These are phyloP conservation scores for Skeletonema menzelii DNA, from an alignment of 108 stramenopile species.

Conservation along the genomic window DNA sequence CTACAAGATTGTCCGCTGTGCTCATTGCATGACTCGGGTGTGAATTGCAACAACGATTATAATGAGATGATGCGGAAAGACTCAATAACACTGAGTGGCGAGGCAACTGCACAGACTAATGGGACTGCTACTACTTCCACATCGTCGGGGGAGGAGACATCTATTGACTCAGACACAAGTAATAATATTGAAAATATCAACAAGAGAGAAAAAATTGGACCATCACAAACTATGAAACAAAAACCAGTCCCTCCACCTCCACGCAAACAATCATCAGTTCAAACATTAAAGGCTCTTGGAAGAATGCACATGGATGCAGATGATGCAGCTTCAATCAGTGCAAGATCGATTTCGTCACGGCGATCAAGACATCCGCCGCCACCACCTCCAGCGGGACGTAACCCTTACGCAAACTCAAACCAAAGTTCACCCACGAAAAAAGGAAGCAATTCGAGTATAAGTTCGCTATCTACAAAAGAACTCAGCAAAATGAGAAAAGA, in stretches of 20 bases:
- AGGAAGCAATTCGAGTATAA: not conserved
- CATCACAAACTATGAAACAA: not conserved
- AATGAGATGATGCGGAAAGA: not conserved
- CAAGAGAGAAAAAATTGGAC: not conserved
- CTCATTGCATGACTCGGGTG: constrained; percentile 3
- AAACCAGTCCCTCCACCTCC: not conserved
- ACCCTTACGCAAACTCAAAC: not conserved
- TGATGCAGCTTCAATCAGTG: not conserved
- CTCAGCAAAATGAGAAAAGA: constrained; percentile 13
- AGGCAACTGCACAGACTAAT: not conserved
- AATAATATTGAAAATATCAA: not conserved
- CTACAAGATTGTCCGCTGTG: constrained; percentile 10
- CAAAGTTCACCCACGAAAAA: not conserved
- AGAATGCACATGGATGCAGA: not conserved
- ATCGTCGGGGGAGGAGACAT: constrained; percentile 1
- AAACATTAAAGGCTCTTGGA: constrained; percentile 1
- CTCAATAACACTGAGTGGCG: not conserved
- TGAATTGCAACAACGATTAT: not conserved
- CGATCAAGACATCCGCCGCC: constrained; percentile 12
- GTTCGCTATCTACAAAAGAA: constrained; percentile 35
- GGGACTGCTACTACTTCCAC: not conserved
- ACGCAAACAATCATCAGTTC: constrained; percentile 1
- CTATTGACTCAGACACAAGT: not conserved
- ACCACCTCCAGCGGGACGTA: constrained; percentile 4
- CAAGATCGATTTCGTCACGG: not conserved